Conservation (phyloP, 2,329 filamentous ascomycete species). For the Aureobasidium melanogenum region DNA sequence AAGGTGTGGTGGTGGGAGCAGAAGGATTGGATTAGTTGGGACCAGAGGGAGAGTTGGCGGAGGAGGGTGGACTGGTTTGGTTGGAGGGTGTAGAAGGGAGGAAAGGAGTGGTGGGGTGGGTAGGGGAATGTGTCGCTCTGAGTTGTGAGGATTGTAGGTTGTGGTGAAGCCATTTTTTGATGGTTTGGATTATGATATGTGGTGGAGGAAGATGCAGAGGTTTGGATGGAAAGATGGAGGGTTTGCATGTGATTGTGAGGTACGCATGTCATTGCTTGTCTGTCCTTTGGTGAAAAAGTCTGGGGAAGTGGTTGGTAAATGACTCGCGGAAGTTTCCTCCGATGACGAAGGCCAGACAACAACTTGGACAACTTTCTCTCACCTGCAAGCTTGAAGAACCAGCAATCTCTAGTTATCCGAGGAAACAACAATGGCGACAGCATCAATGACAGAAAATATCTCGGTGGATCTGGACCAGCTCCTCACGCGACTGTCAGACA, state of each 20-base stretch:
- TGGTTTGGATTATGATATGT: background rate
- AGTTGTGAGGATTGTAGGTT: background rate
- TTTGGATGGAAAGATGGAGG: background rate
- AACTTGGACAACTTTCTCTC: background rate
- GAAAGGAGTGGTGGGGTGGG: slow-evolving; percentile 58
- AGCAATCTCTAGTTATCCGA: too few relatives aligned
- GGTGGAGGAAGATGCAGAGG: too few relatives aligned
- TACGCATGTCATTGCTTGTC: background rate
- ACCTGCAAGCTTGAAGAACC: background rate
- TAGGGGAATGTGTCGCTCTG: slow-evolving; percentile 27
- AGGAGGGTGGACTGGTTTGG: slow-evolving; percentile 63
- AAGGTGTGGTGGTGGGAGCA: slow-evolving; percentile 69
- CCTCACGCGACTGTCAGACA: slow-evolving; percentile 56
- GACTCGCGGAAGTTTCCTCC: background rate
- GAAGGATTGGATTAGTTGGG: slow-evolving; percentile 75
- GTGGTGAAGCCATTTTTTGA: background rate
- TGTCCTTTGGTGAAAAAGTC: background rate
- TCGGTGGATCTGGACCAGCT: slow-evolving; percentile 51
- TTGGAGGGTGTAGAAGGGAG: slow-evolving; percentile 78
- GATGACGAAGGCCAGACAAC: background rate
- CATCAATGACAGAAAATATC: background rate
- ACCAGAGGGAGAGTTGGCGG: slow-evolving; percentile 77
- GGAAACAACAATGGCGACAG: background rate
- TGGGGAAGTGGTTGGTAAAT: background rate
- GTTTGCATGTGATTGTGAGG: slow-evolving; percentile 1